Evolutionary conservation across 441 rosid genomes (phyloP).

Genomic region (Theobroma grandiflorum): DNA sequence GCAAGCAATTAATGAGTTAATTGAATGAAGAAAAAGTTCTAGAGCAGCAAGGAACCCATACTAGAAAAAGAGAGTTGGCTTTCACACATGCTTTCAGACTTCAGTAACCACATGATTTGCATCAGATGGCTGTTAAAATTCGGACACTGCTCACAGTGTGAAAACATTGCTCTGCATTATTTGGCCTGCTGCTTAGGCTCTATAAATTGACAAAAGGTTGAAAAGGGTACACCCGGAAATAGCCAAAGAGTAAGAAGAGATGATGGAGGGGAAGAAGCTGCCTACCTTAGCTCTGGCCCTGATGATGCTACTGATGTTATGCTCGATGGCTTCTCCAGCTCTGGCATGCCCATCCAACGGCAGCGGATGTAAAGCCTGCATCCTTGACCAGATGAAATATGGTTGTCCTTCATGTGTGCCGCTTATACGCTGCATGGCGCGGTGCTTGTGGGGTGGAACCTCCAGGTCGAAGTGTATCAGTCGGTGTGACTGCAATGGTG

Average conservation of each 20-base stretch:
- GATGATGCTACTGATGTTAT: constrained; percentile 21
- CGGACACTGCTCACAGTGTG: background rate
- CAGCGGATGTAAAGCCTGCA: constrained; percentile 61
- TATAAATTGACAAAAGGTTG: constrained; percentile 11
- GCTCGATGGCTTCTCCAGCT: constrained; percentile 28
- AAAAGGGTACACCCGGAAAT: background rate
- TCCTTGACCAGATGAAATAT: constrained; percentile 59
- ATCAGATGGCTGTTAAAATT: constrained; percentile 1
- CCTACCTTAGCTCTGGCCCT: constrained; percentile 25
- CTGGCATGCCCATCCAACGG: constrained; percentile 34
- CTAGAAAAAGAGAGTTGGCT: background rate
- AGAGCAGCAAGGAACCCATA: background rate
- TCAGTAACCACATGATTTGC: background rate
- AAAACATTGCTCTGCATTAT: background rate
- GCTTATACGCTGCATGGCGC: constrained; percentile 74
- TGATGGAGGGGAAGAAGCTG: constrained; percentile 31
- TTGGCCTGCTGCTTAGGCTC: background rate
- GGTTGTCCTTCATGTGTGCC: constrained; percentile 70
- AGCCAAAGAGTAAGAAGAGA: background rate
- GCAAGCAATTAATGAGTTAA: constrained; percentile 3
- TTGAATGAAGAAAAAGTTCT: constrained; percentile 22
- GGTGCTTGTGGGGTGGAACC: constrained; percentile 80
- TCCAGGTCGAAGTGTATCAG: constrained; percentile 48
- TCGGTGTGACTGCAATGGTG: constrained; percentile 62
- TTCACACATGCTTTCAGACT: background rate